Evolutionary conservation across 2,329 filamentous ascomycete species (phyloP), one percentile per base, ranked within the genome.

Genomic region (Aulographum hederae): DNA sequence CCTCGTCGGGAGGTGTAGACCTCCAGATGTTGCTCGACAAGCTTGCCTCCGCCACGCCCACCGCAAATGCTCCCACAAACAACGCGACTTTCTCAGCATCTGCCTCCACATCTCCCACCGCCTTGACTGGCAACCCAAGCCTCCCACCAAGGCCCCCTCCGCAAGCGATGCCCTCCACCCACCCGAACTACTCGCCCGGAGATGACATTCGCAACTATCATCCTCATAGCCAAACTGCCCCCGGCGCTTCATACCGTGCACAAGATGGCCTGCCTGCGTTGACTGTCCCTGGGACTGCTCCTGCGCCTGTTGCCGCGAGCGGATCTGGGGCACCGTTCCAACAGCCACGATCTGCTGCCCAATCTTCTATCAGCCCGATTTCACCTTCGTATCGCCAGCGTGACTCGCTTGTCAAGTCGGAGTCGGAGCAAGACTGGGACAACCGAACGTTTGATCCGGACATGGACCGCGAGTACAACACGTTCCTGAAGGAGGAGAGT

Each of bases 401-500:
- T 12, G 21, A 25, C 21, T 25, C 21, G 10, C 10, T n/a, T n/a
- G n/a, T n/a, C n/a, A n/a, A n/a, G n/a, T n/a, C n/a, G n/a, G n/a
- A n/a, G n/a, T n/a, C n/a, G n/a, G n/a, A n/a, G n/a, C n/a, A n/a
- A n/a, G n/a, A n/a, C n/a, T n/a, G n/a, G n/a, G n/a, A n/a, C n/a
- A n/a, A n/a, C n/a, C n/a, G n/a, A n/a, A n/a, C n/a, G n/a, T n/a
- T n/a, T n/a, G n/a, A n/a, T n/a, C n/a, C n/a, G n/a, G n/a, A n/a
- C n/a, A n/a, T n/a, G n/a, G n/a, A n/a, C n/a, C n/a, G n/a, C n/a
- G n/a, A n/a, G n/a, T 86, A 79, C 56, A 77, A 84, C 35, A 62
- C 67, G 10, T 86, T 85, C 46, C 56, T 81, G 34, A 61, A 66
- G 26, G 72, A 82, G 41, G 80, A 86, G 52, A 66, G 75, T 38